These are phyloP conservation scores for Blastobotrys arbuscula DNA, from an alignment of 1,139 yeast genomes.

Conservation along the genomic window DNA sequence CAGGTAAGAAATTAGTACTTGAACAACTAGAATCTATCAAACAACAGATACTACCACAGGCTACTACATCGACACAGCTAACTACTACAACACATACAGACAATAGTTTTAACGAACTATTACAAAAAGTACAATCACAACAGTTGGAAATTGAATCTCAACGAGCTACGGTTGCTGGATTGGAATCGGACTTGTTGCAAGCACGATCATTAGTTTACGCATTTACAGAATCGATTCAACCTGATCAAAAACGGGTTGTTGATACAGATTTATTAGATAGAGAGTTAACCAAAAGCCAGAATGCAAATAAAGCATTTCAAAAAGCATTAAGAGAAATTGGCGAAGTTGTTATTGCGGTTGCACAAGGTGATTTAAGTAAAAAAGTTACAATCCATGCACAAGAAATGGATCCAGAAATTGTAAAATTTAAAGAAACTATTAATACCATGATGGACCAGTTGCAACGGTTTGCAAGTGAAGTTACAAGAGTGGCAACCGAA, in stretches of 20 bases:
- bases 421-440: constrained; percentile 72
- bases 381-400: constrained; percentile 68
- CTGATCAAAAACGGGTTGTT: constrained; percentile 31
- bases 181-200: constrained; percentile 35
- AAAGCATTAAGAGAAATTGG: constrained; percentile 75
- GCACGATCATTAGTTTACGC: constrained; percentile 35
- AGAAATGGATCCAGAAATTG: constrained; percentile 65
- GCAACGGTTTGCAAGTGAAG: constrained; percentile 76
- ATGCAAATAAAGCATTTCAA: constrained; percentile 70
- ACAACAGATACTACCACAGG: background rate
- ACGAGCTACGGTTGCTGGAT: constrained; percentile 34
- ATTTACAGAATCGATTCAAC: constrained; percentile 34
- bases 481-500: constrained; percentile 79
- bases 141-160: constrained; percentile 36
- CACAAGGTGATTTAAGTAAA: constrained; percentile 78
- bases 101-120: constrained; percentile 21
- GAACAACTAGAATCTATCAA: constrained; percentile 11
- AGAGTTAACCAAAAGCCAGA: constrained; percentile 48
- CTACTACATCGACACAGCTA: background rate
- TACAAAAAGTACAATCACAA: constrained; percentile 35
- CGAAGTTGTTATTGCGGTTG: constrained; percentile 75
- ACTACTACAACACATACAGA: background rate
- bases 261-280: constrained; percentile 34
- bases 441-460: constrained; percentile 86
- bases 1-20: constrained; percentile 22